Evolutionary conservation across 208 protist species (phyloP).

Genomic region (Angomonas deanei): DNA sequence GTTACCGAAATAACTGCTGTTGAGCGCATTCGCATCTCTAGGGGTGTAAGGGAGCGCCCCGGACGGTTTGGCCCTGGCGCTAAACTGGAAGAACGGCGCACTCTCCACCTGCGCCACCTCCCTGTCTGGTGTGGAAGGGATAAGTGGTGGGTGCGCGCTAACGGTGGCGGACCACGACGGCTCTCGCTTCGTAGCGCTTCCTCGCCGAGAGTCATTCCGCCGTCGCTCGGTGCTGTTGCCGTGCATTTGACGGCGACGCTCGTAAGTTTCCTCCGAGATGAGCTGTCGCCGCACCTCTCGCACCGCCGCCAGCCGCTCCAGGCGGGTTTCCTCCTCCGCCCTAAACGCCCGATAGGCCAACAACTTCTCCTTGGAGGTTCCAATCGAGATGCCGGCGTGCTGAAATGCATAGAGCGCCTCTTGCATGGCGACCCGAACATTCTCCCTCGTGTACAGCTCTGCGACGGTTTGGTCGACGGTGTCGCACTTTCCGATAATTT

Average conservation of each 20-base stretch:
- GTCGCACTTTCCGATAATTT: too few species aligned
- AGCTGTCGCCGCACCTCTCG: constrained; percentile 31
- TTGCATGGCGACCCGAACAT: constrained; percentile 18
- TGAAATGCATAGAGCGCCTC: constrained; percentile 43
- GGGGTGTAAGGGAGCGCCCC: constrained; percentile 35
- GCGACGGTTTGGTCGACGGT: constrained; percentile 11
- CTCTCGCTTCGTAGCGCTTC: not conserved
- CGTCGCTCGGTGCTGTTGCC: not conserved
- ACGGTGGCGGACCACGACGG: constrained; percentile 4
- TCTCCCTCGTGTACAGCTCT: constrained; percentile 6
- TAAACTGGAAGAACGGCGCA: constrained; percentile 35
- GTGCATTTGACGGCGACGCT: constrained; percentile 1
- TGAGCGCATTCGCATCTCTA: constrained; percentile 36
- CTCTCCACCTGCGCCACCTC: constrained; percentile 29
- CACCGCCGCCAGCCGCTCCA: constrained; percentile 18
- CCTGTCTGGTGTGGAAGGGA: not conserved
- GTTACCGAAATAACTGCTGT: constrained; percentile 47
- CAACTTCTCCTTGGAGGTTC: constrained; percentile 60
- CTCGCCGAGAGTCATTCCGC: not conserved
- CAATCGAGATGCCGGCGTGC: constrained; percentile 30
- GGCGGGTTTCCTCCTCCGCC: constrained; percentile 36
- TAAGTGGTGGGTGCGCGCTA: not conserved
- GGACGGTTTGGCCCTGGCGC: constrained; percentile 12
- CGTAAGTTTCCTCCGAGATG: constrained; percentile 15
- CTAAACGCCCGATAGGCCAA: constrained; percentile 33